These are phyloP conservation scores for Arthrobotrys sphaeroides DNA, from an alignment of 2,329 filamentous ascomycete species.

Conservation along the genomic window DNA sequence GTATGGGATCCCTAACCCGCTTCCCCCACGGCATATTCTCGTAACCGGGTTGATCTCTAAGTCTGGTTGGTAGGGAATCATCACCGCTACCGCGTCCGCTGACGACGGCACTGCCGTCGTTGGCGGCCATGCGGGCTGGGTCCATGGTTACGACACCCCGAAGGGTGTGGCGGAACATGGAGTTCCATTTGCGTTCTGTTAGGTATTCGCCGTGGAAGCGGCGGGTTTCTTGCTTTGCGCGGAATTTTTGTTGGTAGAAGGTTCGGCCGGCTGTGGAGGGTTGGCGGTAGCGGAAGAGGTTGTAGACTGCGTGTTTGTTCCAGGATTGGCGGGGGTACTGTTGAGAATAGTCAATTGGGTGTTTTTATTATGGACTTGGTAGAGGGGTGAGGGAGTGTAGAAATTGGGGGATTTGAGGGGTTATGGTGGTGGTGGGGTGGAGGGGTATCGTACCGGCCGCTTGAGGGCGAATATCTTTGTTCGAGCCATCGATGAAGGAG, in stretches of 20 bases:
- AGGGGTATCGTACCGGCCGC: constrained; percentile 34
- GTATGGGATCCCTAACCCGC: constrained; percentile 67
- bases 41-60: neutral
- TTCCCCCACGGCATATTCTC: neutral
- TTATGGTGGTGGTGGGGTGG: neutral
- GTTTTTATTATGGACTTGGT: neutral
- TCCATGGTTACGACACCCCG: constrained; percentile 87
- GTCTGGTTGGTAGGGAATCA: constrained; percentile 58
- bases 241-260: constrained; percentile 99
- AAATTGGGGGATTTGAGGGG: neutral
- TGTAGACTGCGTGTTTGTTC: constrained; percentile 98
- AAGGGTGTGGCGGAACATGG: constrained; percentile 85
- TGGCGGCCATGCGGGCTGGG: constrained; percentile 76
- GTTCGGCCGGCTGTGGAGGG: constrained; percentile 68
- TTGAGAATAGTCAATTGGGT: too few species aligned
- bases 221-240: constrained; percentile 81
- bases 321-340: constrained; percentile 95
- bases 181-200: constrained; percentile 89
- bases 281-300: constrained; percentile 70
- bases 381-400: neutral
- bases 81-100: constrained; percentile 82
- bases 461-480: constrained; percentile 41
- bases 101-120: constrained; percentile 85
- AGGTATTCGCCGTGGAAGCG: constrained; percentile 96
- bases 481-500: constrained; percentile 13